Evolutionary conservation across 345 rosid species (phyloP), one percentile per base, ranked within the genome.

Genomic region (Linum trigynum): DNA sequence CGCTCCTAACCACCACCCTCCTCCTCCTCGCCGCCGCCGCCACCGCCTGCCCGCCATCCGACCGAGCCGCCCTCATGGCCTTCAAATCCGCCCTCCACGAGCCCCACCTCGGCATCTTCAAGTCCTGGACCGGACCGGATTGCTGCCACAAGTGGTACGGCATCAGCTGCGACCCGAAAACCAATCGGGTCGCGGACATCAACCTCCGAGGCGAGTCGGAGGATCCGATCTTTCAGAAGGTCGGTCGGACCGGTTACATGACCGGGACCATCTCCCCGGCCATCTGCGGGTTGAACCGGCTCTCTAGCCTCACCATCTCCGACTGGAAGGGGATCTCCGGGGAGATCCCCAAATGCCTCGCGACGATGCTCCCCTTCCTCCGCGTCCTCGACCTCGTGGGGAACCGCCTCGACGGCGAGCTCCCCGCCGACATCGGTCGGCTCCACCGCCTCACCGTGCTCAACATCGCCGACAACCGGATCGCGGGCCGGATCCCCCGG

Each of bases 61-160:
- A 90, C 79, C 73, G 79, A 64, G 85, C 78, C 14, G 96, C 98
- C 5, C 83, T 90, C 2, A 65, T 86, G 5, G 84, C 84, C 58
- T 79, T 92, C 80, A 79, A 76, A 53, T 72, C 85, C n/a, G 84
- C 84, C 65, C 96, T 92, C 56, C 80, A 78, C 62, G 97, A 90
- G 69, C 78, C 94, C 0, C 50, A 78, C 77, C 68, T 87, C 39
- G 90, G 91, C 71, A 80, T 90, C 70, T 92, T 92, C 87, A 79
- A 82, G 14, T 67, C 96, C 1, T 92, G 98, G 98, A 80, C 72
- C 5, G 97, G 97, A 17, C 42, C 45, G 55, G 88, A 92, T 82
- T 92, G 98, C 70, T 92, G 98, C 75, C 82, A 75, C 63, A 84
- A 78, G 71, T 90, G 98, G 98, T 82, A 90, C 72, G 98, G 97